Conservation (phyloP, 2,329 filamentous ascomycete genomes). For the Monosporascus sp. region DNA sequence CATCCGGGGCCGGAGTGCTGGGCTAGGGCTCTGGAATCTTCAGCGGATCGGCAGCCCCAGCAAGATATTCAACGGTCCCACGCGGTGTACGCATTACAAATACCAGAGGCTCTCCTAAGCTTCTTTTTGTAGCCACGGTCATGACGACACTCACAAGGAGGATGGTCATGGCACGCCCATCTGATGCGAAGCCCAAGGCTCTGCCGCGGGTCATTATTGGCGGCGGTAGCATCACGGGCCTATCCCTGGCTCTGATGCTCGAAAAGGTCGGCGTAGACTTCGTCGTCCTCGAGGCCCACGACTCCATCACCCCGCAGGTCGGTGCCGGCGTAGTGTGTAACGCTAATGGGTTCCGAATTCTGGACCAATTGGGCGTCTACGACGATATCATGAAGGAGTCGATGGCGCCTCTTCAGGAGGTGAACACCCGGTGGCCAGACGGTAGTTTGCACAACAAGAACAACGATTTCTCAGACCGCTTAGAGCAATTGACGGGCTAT, state of each 20-base stretch:
- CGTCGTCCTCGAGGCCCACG: constrained; percentile 35
- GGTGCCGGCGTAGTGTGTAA: constrained; percentile 36
- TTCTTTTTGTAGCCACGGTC: background rate
- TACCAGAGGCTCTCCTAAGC: background rate
- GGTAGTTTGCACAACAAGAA: background rate
- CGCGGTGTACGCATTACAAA: too few species aligned
- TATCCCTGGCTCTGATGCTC: constrained; percentile 35
- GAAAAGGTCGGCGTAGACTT: constrained; percentile 35
- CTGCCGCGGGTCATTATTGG: constrained; percentile 7
- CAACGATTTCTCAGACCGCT: constrained; percentile 5
- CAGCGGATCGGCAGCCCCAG: too few species aligned
- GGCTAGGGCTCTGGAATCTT: too few species aligned
- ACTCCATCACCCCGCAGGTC: constrained; percentile 29
- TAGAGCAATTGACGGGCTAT: constrained; percentile 8
- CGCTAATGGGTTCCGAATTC: constrained; percentile 30
- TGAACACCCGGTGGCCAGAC: constrained; percentile 5
- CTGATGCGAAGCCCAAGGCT: background rate
- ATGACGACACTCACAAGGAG: background rate
- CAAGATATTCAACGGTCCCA: too few species aligned
- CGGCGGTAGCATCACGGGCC: constrained; percentile 24
- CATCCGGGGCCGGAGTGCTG: too few species aligned
- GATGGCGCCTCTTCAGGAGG: constrained; percentile 1
- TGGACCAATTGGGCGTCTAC: constrained; percentile 37
- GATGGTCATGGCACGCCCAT: background rate
- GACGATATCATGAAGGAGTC: constrained; percentile 19